Evolutionary conservation across 768 basidiomycete genomes (phyloP).

Genomic region (Phanerochaete sordida): DNA sequence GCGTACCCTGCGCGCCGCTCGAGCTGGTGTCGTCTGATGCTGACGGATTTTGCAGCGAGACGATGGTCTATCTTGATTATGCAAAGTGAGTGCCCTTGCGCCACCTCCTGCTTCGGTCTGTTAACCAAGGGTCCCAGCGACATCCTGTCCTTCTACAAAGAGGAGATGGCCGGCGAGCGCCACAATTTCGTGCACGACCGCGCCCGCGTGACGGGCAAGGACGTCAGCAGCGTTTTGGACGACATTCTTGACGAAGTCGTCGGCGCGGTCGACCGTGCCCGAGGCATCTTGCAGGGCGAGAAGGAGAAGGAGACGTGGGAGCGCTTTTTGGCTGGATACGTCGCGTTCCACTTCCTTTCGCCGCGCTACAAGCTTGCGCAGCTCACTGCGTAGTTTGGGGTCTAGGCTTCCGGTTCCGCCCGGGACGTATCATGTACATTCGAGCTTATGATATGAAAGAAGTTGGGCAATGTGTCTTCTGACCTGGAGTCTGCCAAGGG

Average conservation of each 20-base stretch:
- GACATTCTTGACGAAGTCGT: conserved; percentile 17
- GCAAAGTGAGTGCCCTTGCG: conserved; percentile 30
- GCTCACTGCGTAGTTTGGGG: background rate
- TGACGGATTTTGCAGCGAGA: background rate
- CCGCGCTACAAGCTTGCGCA: conserved; percentile 1
- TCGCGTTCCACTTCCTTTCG: conserved; percentile 7
- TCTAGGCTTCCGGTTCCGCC: too few relatives aligned
- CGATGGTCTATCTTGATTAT: conserved; percentile 18
- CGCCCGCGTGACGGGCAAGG: background rate
- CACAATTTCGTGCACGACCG: conserved; percentile 16
- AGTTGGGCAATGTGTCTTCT: too few relatives aligned
- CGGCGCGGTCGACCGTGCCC: conserved; percentile 11
- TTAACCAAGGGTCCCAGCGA: conserved; percentile 9
- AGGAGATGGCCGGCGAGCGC: conserved; percentile 8
- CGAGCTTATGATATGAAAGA: too few relatives aligned
- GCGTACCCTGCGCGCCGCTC: background rate
- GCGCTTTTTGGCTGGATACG: conserved; percentile 18
- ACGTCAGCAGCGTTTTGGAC: background rate
- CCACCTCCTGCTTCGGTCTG: background rate
- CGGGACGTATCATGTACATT: too few relatives aligned
- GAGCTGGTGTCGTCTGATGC: background rate
- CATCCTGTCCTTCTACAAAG: conserved; percentile 16
- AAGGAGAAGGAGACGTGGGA: conserved; percentile 16
- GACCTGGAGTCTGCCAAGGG: too few relatives aligned
- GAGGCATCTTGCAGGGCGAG: conserved; percentile 10